Evolutionary conservation across 768 basidiomycete species (phyloP), one percentile per base, ranked within the genome.

Genomic region (Scleroderma bovista): DNA sequence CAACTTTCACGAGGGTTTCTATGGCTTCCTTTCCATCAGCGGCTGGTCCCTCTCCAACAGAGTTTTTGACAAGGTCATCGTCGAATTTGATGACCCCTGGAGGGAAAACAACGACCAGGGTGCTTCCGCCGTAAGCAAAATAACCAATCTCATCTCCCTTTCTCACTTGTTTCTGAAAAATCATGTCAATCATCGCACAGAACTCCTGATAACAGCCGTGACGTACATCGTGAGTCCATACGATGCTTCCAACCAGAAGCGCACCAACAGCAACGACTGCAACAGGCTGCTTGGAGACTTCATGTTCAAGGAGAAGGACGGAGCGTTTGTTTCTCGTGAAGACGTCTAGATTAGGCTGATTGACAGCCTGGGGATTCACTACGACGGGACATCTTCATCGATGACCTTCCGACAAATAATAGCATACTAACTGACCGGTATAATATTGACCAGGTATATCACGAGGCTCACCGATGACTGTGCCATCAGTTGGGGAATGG

Each of bases 361-460:
- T 88, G 49, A 90, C 73, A 0, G 87, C 88, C 58, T 87, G 84
- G 0, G 88, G 87, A 59, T 90, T 89, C 22, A 89, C 87, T 74
- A 59, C 26, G 23, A 19, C 22, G 36, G 41, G 6, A 29, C 9
- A 29, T 29, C n/a, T 33, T 12, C 20, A 32, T 52, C 23, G 36
- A 6, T 22, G 37, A 11, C 16, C 36, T 19, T 41, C 39, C 1
- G 34, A 8, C 26, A 29, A 5, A 29, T 29, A 5, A n/a, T 12
- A 20, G 16, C 31, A 23, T 15, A 38, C 0, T 34, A 2, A 50
- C 69, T 47, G 32, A 80, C 78, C 81, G 1, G 83, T 84, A 55
- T 80, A 84, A 56, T 81, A 83, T 51, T 81, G 71, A 2, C 82
- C 81, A 0, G 74, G 70, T 3, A 82, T 70, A 55, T 81, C 66